A percentile compares a stretch with the other conserved stretches of the same genome.
Conservation (phyloP, 768 basidiomycete genomes). For the Suillus sp. region DNA sequence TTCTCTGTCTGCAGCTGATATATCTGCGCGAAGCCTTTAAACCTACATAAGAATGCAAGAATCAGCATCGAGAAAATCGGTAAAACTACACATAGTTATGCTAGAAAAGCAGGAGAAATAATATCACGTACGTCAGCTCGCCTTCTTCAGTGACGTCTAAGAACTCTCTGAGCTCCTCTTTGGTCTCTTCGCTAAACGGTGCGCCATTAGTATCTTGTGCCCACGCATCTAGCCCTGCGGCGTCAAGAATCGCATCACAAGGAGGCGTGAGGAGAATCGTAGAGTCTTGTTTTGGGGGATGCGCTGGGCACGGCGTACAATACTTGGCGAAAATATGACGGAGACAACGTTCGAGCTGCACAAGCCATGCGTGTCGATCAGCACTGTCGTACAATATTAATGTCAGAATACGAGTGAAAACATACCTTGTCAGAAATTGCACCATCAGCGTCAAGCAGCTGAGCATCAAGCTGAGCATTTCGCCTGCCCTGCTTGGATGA, state of each 20-base stretch:
- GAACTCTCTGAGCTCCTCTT: slow-evolving; percentile 75
- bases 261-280: slow-evolving; percentile 46
- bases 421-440: slow-evolving; percentile 63
- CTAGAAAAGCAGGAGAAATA: slow-evolving; percentile 4
- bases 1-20: slow-evolving; percentile 86
- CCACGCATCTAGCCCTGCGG: slow-evolving; percentile 71
- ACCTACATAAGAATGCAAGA: slow-evolving; percentile 39
- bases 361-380: slow-evolving; percentile 4
- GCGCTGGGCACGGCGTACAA: slow-evolving; percentile 49
- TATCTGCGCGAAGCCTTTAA: slow-evolving; percentile 80
- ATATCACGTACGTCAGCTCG: slow-evolving; percentile 62
- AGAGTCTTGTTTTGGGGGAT: slow-evolving; percentile 23
- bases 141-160: slow-evolving; percentile 75
- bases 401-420: slow-evolving; percentile 2
- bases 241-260: slow-evolving; percentile 56
- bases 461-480: slow-evolving; percentile 50
- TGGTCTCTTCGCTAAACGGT: slow-evolving; percentile 75
- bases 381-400: neutral
- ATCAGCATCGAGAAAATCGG: neutral
- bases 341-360: slow-evolving; percentile 66
- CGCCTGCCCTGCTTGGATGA: slow-evolving; percentile 60
- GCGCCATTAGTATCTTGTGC: slow-evolving; percentile 81
- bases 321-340: slow-evolving; percentile 82
- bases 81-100: slow-evolving; percentile 3
- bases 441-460: slow-evolving; percentile 72